These are phyloP conservation scores for Millerozyma acaciae DNA, from an alignment of 805 yeast genomes.

Conservation along the genomic window DNA sequence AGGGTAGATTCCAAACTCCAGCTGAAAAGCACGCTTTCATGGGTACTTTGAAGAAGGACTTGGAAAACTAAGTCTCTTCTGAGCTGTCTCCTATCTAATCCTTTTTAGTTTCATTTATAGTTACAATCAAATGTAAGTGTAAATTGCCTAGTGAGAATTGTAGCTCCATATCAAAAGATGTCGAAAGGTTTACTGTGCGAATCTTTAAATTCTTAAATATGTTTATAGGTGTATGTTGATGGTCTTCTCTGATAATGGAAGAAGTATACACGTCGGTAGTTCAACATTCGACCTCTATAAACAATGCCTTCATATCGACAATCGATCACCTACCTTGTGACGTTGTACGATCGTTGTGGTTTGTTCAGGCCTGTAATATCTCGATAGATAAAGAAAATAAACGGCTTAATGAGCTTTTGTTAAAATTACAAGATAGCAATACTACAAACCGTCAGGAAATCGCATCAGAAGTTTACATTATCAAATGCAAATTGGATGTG, in stretches of 20 bases:
- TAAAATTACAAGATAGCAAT: conserved; percentile 6
- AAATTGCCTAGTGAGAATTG: too few relatives aligned
- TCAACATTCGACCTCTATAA: conserved; percentile 24
- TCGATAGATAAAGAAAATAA: conserved; percentile 19
- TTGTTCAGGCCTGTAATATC: conserved; percentile 36
- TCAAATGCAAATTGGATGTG: conserved; percentile 9
- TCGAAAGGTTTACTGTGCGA: too few relatives aligned
- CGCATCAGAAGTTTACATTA: conserved; percentile 6
- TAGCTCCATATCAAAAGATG: too few relatives aligned
- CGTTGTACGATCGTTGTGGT: conserved; percentile 40
- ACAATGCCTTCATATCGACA: conserved; percentile 38
- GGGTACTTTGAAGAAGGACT: conserved; percentile 99
- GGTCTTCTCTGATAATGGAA: too few relatives aligned
- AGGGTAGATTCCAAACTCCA: conserved; percentile 99
- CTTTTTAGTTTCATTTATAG: too few relatives aligned
- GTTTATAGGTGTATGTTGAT: too few relatives aligned
- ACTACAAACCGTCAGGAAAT: conserved; percentile 2
- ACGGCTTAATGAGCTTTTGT: conserved; percentile 15
- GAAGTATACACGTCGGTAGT: conserved; percentile 12
- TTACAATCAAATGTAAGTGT: too few relatives aligned
- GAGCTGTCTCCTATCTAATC: too few relatives aligned
- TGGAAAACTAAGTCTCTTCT: conserved; percentile 40
- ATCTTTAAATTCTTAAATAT: too few relatives aligned
- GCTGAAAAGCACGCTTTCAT: conserved; percentile 99
- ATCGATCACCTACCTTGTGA: conserved; percentile 44